Base-by-base conservation (phyloP, 768 basidiomycete species). In the Polyporus arcularius region DNA sequence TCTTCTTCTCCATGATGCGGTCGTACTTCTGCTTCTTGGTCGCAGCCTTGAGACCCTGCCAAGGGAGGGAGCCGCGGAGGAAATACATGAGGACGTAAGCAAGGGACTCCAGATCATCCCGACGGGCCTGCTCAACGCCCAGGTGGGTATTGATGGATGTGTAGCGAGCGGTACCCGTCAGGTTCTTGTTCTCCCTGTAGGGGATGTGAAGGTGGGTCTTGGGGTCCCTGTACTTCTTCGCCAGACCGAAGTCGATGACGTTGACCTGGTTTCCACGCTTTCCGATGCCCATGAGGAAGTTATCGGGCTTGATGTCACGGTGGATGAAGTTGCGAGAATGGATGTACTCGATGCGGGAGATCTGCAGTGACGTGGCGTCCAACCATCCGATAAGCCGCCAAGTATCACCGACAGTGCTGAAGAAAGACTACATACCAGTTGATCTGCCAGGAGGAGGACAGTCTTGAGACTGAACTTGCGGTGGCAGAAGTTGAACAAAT, bases 11-110 rank as follows among this genome's bases (percentile, higher is more conserved):
- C 97, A 99, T 99, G 80, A 99, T 99, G 62, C 97, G 90, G 78
- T 98, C 97, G 76, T 98, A 98, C 81, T 99, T 99, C 84, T 99
- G 97, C 86, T 99, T 99, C 93, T 99, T 99, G 61, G 97, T 99
- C 42, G 96, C 96, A 61, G 97, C 97, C 81, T 99, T 99, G 73
- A 99, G 86, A 61, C 97, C 97, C 76, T 99, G 97, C 96, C 96
- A 99, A 35, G 96, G 96, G 46, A 99, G 86, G 58, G 94, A 90
- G 51, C 96, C 97, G 65, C 96, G 94, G 65, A 99, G 89, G 86
- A 99, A 99, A 82, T 99, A 99, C 96, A 99, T 98, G 68, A 99
- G 86, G 26, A 98, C 97, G 71, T 99, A 99, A 60, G 96, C 96
- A 61, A 99, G 89, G 1, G 96, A 98, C 75, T 99, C 96, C 68